These are phyloP conservation scores for Lathyrus tuberosus DNA, from an alignment of 306 rosid genomes.

Conservation along the genomic window DNA sequence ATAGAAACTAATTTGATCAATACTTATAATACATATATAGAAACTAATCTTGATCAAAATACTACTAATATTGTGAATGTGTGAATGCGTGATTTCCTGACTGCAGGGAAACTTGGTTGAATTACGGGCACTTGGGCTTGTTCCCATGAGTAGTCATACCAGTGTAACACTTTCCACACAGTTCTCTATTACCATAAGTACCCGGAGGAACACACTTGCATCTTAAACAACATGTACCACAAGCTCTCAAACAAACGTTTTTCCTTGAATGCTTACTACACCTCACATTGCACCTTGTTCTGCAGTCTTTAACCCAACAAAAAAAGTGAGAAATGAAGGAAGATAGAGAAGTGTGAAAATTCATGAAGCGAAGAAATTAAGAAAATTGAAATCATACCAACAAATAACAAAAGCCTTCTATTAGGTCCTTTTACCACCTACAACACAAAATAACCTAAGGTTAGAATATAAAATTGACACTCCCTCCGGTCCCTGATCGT, in stretches of 20 bases:
- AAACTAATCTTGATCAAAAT: no score
- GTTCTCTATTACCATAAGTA: constrained; percentile 49
- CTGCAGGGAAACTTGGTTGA: background rate
- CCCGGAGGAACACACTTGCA: constrained; percentile 62
- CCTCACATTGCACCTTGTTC: constrained; percentile 38
- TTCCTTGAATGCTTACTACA: constrained; percentile 49
- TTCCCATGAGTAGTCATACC: constrained; percentile 52
- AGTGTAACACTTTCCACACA: constrained; percentile 53
- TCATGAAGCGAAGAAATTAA: background rate
- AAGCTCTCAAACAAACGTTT: constrained; percentile 44
- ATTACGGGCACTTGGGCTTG: constrained; percentile 52
- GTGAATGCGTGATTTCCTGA: no score
- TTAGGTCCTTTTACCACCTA: constrained; percentile 51
- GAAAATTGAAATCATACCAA: constrained; percentile 40
- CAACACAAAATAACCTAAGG: background rate
- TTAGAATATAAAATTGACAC: background rate
- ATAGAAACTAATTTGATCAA: no score
- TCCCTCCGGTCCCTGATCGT: no score
- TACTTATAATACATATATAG: no score
- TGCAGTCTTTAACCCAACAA: constrained; percentile 39
- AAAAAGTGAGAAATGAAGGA: background rate
- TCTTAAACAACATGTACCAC: constrained; percentile 52
- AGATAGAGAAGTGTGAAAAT: background rate
- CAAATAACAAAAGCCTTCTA: constrained; percentile 42
- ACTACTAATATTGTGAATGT: no score